phyloP scores from a whole-genome alignment of 1,139 yeast genomes.

The Groenewaldozyma sp. region DNA sequence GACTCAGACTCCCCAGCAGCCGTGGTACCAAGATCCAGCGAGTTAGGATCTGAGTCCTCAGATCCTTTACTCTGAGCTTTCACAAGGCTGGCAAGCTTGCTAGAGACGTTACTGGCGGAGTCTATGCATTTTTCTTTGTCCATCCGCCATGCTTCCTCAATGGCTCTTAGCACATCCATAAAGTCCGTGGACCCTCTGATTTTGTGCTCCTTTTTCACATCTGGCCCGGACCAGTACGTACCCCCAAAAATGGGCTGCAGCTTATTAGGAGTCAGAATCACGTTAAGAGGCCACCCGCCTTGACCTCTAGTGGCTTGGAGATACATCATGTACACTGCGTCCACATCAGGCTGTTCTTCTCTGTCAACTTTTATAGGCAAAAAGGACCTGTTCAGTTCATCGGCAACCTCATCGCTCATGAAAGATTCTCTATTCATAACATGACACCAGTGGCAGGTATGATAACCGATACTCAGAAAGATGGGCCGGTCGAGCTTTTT shows the following conservation, averaged over 20 bases:
- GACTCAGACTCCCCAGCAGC: neutral
- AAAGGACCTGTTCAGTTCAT: slow-evolving; percentile 25
- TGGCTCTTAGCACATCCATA: slow-evolving; percentile 23
- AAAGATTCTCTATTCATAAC: slow-evolving; percentile 32
- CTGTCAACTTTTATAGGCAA: slow-evolving; percentile 32
- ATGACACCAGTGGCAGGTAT: slow-evolving; percentile 34
- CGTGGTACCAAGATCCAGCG: slow-evolving; percentile 1
- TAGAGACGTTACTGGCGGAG: slow-evolving; percentile 20
- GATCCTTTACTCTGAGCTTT: slow-evolving; percentile 19
- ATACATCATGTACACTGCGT: slow-evolving; percentile 32
- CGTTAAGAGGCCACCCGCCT: slow-evolving; percentile 37
- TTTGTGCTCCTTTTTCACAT: slow-evolving; percentile 14
- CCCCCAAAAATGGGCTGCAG: slow-evolving; percentile 33
- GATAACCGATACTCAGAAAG: slow-evolving; percentile 32
- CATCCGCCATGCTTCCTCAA: slow-evolving; percentile 23
- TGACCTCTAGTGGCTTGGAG: slow-evolving; percentile 31
- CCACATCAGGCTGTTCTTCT: slow-evolving; percentile 34
- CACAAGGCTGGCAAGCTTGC: slow-evolving; percentile 19
- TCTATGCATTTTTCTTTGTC: slow-evolving; percentile 20
- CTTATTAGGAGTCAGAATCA: slow-evolving; percentile 29
- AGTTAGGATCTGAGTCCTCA: slow-evolving; percentile 3
- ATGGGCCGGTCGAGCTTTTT: slow-evolving; percentile 26
- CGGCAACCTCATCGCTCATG: slow-evolving; percentile 24
- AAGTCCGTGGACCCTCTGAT: slow-evolving; percentile 16
- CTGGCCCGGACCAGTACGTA: slow-evolving; percentile 33